These are phyloP conservation scores for Hirschfeldia incana DNA, from an alignment of 345 rosid genomes.

Conservation along the genomic window DNA sequence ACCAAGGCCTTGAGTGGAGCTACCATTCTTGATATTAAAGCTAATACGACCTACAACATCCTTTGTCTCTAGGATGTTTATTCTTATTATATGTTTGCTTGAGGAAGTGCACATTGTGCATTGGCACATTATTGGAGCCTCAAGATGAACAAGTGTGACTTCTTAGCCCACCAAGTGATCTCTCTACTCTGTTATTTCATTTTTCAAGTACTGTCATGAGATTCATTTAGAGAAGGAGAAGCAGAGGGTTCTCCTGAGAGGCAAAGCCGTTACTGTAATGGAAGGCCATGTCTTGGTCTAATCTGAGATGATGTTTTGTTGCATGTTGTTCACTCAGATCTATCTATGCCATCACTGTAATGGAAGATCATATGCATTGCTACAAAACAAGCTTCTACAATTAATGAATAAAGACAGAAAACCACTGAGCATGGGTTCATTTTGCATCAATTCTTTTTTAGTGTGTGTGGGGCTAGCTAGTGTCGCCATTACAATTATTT, in stretches of 20 bases:
- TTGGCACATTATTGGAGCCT: slow-evolving; percentile 70
- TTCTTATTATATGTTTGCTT: slow-evolving; percentile 25
- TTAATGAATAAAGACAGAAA: not conserved
- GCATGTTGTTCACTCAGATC: too few species aligned
- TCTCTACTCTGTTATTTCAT: not conserved
- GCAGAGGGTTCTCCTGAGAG: slow-evolving; percentile 62
- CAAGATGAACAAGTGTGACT: slow-evolving; percentile 62
- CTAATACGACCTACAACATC: slow-evolving; percentile 39
- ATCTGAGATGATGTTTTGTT: not conserved
- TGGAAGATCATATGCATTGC: not conserved
- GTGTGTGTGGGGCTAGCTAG: not conserved
- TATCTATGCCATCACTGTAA: too few species aligned
- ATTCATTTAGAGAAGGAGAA: slow-evolving; percentile 53
- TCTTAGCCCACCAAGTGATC: slow-evolving; percentile 61
- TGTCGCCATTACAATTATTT: not conserved
- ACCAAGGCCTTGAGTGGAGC: slow-evolving; percentile 54
- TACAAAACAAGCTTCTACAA: not conserved
- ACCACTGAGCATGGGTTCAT: not conserved
- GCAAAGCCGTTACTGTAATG: slow-evolving; percentile 68
- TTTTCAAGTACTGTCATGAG: not conserved
- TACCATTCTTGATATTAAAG: slow-evolving; percentile 55
- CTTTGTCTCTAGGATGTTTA: not conserved
- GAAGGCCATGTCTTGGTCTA: slow-evolving; percentile 63
- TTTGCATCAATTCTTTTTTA: too few species aligned
- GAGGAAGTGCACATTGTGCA: slow-evolving; percentile 81